phyloP scores from a whole-genome alignment of 2,329 filamentous ascomycete species.

The Nemania sp. region DNA sequence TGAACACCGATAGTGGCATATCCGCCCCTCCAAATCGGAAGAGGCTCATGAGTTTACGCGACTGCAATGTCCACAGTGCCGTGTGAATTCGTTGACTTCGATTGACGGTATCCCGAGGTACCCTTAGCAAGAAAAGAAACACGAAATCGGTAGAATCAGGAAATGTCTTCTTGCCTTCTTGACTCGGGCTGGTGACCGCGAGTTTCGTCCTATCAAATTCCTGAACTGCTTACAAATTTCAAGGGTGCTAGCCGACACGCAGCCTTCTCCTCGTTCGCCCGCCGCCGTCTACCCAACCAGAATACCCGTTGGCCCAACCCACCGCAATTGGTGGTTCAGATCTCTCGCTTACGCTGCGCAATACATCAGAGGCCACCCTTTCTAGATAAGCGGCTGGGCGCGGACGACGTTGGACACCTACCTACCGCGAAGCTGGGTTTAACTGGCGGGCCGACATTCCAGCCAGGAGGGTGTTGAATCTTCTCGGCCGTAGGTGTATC shows the following conservation, averaged over 20 bases:
- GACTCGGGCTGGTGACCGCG: constrained; percentile 1
- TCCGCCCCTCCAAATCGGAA: constrained; percentile 23
- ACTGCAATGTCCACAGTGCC: constrained; percentile 27
- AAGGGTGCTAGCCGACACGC: constrained; percentile 10
- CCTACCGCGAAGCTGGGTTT: constrained; percentile 25
- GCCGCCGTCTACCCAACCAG: not conserved
- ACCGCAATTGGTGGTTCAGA: constrained; percentile 24
- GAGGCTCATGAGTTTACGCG: constrained; percentile 3
- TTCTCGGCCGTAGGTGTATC: constrained; percentile 2
- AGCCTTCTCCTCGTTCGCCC: constrained; percentile 1
- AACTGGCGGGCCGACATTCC: constrained; percentile 36
- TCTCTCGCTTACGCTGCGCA: constrained; percentile 39
- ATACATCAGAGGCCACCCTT: constrained; percentile 18
- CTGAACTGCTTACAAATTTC: not conserved
- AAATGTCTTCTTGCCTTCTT: not conserved
- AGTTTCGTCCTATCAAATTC: constrained; percentile 9
- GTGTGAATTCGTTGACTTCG: constrained; percentile 20
- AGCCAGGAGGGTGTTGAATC: constrained; percentile 12
- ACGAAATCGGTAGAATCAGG: constrained; percentile 1
- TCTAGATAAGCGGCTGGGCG: constrained; percentile 14
- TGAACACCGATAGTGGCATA: constrained; percentile 19
- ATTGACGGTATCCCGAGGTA: constrained; percentile 32
- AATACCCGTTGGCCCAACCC: constrained; percentile 15
- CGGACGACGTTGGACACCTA: not conserved
- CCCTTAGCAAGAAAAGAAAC: not conserved